Conservation (phyloP, 2,329 filamentous ascomycete genomes). For the Diaporthe sp. region DNA sequence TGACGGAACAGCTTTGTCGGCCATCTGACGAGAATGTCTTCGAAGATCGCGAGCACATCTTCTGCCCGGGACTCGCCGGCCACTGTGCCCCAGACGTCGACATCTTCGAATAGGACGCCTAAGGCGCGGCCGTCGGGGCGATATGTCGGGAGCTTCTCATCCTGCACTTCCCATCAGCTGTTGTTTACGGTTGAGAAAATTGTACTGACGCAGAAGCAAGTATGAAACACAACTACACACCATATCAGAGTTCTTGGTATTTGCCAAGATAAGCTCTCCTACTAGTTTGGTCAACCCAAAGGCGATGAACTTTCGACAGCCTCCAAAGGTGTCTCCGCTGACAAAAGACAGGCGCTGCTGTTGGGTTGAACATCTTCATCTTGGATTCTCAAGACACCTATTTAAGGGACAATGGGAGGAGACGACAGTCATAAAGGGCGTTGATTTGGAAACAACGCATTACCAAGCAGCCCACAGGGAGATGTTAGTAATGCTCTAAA, state of each 20-base stretch:
- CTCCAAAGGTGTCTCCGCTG: not conserved
- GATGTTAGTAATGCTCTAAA: not conserved
- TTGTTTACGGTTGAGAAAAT: not conserved
- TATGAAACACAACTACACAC: not conserved
- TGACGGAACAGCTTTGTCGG: not conserved
- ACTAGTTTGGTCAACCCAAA: not conserved
- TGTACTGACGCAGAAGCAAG: not conserved
- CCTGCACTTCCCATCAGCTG: not conserved
- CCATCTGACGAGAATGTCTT: not conserved
- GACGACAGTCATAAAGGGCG: not conserved
- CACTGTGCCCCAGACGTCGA: conserved; percentile 7
- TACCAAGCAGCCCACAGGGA: conserved; percentile 6
- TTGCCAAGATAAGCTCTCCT: not conserved
- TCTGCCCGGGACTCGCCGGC: conserved; percentile 3
- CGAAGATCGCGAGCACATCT: not conserved
- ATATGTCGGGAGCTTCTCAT: not conserved
- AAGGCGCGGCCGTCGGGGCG: conserved; percentile 2
- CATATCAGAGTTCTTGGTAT: not conserved
- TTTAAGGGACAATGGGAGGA: not conserved
- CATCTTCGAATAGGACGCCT: conserved; percentile 1
- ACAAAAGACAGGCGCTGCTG: not conserved
- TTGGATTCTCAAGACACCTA: not conserved
- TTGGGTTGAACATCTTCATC: not conserved
- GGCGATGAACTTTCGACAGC: not conserved
- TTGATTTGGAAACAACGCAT: not conserved